Base-by-base conservation (phyloP, 1,284 basidiomycete genomes). In the Prillingera fragicola region DNA sequence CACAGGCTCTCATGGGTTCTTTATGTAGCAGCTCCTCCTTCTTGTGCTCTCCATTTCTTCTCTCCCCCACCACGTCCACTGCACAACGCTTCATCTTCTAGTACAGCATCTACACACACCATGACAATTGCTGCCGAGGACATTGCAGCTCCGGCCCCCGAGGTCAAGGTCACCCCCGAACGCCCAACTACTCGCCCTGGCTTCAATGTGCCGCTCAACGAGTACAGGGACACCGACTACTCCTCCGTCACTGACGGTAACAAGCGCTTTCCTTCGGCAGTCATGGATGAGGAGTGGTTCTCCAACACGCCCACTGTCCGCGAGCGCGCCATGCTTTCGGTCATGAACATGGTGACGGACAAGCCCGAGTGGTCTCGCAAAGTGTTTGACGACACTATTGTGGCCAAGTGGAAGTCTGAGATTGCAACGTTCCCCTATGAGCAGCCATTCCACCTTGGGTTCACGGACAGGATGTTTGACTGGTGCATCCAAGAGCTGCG, bases 261-360 rank as follows among this genome's bases (percentile, higher is more conserved):
- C n/a, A n/a, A n/a, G n/a, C n/a, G n/a, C 19, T 48, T 49, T 32
- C 48, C 48, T 3, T 45, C 43, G 0, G 39, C 39, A 8, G 34
- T 49, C 15, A 8, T 26, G 7, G 22, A 40, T 12, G 37, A 38
- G 3, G 38, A 41, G 29, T 50, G 43, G 43, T 18, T 18, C 23
- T 31, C 31, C 17, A 45, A 45, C 40, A 38, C 36, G n/a, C 26
- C 28, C 6, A 42, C 43, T 13, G 19, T 33, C 17, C 48, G 48
- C 18, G 48, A 50, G 40, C 39, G 43, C 27, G 48, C 38, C 10
- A 42, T 50, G 48, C 32, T 50, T 14, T 24, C 25, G 29, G 28
- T 50, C 32, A 39, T 50, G 21, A 33, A 45, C 48, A 13, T n/a
- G 12, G 23, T 50, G 26, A 45, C 48, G 10, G 48, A 50, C 26